phyloP scores from a whole-genome alignment of 805 yeast genomes.

The Cyberlindnera galapagoensis region DNA sequence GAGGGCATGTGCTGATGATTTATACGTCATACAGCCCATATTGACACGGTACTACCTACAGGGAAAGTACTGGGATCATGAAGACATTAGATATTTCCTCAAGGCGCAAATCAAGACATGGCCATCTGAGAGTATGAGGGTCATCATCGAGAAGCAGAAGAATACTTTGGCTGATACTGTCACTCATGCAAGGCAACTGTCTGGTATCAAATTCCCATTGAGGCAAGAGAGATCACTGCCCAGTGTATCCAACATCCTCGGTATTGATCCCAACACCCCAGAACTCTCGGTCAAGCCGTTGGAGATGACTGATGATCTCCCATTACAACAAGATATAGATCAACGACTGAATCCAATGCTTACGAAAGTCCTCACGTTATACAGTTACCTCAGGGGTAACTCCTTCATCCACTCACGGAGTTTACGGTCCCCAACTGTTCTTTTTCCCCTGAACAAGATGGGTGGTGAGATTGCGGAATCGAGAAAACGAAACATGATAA shows the following conservation, averaged over 20 bases:
- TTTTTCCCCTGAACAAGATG: slow-evolving; percentile 14
- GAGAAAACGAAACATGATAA: slow-evolving; percentile 17
- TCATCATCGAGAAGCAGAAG: slow-evolving; percentile 5
- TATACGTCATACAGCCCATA: slow-evolving; percentile 9
- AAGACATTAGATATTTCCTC: slow-evolving; percentile 15
- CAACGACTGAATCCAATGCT: slow-evolving; percentile 13
- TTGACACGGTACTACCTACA: slow-evolving; percentile 15
- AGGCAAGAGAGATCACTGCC: slow-evolving; percentile 12
- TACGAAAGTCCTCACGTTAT: slow-evolving; percentile 15
- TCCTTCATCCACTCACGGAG: slow-evolving; percentile 14
- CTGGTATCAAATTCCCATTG: slow-evolving; percentile 10
- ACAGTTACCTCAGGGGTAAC: slow-evolving; percentile 11
- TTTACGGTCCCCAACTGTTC: slow-evolving; percentile 11
- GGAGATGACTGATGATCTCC: not conserved
- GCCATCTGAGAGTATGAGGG: slow-evolving; percentile 18
- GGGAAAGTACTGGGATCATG: slow-evolving; percentile 17
- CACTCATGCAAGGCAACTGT: slow-evolving; percentile 4
- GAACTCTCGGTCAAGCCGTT: not conserved
- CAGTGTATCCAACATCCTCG: slow-evolving; percentile 2
- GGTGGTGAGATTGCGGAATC: slow-evolving; percentile 19
- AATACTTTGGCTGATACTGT: slow-evolving; percentile 8
- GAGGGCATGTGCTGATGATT: slow-evolving; percentile 3
- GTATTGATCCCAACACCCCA: not conserved
- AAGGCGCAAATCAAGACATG: slow-evolving; percentile 15
- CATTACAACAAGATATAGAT: slow-evolving; percentile 4